Evolutionary conservation across 164 flowering plant species (phyloP).

Genomic region (Aristolochia californica): DNA sequence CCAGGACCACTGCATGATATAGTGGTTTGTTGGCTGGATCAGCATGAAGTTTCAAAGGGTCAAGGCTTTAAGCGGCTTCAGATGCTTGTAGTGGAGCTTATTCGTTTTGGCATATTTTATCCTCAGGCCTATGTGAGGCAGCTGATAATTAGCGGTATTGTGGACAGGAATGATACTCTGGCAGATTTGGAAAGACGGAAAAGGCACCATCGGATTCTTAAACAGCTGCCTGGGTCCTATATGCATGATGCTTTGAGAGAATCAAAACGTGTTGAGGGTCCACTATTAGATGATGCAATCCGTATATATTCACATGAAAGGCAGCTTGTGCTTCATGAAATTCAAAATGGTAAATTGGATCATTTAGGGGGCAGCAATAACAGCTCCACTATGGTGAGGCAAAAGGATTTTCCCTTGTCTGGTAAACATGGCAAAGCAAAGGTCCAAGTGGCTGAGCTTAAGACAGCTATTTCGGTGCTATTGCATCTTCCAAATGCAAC

Average conservation of each 20-base stretch:
- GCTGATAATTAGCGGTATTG: constrained; percentile 79
- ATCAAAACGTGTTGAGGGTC: constrained; percentile 32
- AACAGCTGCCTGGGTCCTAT: constrained; percentile 64
- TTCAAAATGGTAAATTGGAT: constrained; percentile 14
- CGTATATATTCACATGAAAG: constrained; percentile 77
- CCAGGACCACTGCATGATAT: constrained; percentile 91
- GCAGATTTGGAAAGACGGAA: constrained; percentile 37
- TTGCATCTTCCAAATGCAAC: constrained; percentile 46
- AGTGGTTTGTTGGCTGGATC: constrained; percentile 96
- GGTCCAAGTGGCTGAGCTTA: constrained; percentile 46
- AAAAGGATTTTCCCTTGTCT: constrained; percentile 1
- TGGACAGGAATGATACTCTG: constrained; percentile 41
- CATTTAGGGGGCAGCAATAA: constrained; percentile 10
- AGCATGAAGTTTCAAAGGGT: constrained; percentile 59
- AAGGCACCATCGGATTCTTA: constrained; percentile 65
- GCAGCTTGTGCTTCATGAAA: constrained; percentile 56
- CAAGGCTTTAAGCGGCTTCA: constrained; percentile 71
- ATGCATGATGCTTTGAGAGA: constrained; percentile 53
- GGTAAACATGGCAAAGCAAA: constrained; percentile 19
- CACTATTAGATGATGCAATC: constrained; percentile 41
- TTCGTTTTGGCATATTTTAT: constrained; percentile 65
- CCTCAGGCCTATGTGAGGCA: constrained; percentile 92
- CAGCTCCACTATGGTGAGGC: not conserved
- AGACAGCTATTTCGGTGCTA: constrained; percentile 49
- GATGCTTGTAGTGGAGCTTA: constrained; percentile 63